Conservation (phyloP, 306 rosid species). For the Quercus engelmannii region DNA sequence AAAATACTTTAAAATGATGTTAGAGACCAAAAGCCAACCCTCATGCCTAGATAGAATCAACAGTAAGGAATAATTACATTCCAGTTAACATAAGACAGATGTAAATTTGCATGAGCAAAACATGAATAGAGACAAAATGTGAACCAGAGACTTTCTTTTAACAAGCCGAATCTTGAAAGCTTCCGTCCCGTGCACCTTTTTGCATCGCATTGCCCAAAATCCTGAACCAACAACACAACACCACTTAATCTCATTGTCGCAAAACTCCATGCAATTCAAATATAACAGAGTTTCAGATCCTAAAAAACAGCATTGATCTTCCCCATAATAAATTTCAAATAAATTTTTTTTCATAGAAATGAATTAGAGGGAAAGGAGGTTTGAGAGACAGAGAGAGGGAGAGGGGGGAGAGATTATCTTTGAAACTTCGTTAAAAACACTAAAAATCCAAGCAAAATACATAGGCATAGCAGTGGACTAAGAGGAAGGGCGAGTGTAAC, state of each 20-base stretch:
- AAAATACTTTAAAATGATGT: background rate
- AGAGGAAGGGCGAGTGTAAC: too few species aligned
- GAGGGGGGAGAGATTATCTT: too few species aligned
- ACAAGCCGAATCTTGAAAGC: conserved; percentile 76
- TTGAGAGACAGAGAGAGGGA: too few species aligned
- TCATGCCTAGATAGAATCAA: background rate
- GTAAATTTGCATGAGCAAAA: background rate
- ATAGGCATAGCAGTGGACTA: too few species aligned
- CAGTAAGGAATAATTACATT: background rate
- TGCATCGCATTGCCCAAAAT: conserved; percentile 91
- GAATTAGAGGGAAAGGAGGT: background rate
- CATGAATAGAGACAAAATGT: background rate
- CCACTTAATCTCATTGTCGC: conserved; percentile 14
- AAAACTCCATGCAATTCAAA: background rate
- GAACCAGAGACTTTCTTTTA: conserved; percentile 58
- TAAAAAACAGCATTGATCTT: background rate
- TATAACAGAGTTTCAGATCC: background rate
- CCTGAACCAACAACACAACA: conserved; percentile 49
- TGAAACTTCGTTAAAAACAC: too few species aligned
- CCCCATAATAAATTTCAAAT: background rate
- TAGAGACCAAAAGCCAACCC: background rate
- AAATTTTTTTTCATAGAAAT: background rate
- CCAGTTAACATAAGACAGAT: background rate
- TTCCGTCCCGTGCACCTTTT: conserved; percentile 95
- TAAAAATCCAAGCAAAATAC: too few species aligned